These are phyloP conservation scores for Hansenula lynferdii DNA, from an alignment of 1,139 yeast genomes.

Conservation along the genomic window DNA sequence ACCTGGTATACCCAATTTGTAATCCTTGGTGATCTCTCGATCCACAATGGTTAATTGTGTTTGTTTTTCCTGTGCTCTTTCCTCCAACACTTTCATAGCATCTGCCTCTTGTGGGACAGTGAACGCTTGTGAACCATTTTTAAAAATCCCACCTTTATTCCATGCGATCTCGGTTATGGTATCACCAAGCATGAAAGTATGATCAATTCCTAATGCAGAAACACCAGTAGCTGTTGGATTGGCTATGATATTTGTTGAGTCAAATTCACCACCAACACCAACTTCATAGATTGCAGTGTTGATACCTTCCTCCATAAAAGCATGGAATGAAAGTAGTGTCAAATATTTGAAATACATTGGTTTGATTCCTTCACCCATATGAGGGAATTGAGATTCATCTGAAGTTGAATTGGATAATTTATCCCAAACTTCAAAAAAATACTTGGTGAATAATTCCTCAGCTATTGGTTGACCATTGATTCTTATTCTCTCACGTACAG, in stretches of 20 bases:
- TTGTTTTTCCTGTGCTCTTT: conserved; percentile 64
- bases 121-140: conserved; percentile 59
- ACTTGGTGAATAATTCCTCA: conserved; percentile 75
- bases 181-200: conserved; percentile 80
- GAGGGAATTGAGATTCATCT: conserved; percentile 58
- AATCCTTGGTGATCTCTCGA: conserved; percentile 24
- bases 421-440: conserved; percentile 95
- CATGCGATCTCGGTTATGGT: conserved; percentile 90
- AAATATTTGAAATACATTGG: conserved; percentile 94
- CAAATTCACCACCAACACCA: conserved; percentile 97
- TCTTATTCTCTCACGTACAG: conserved; percentile 88
- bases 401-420: conserved; percentile 56
- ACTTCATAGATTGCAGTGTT: conserved; percentile 95
- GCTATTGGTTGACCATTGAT: conserved; percentile 83
- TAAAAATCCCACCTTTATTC: conserved; percentile 95
- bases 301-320: conserved; percentile 80
- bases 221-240: conserved; percentile 86
- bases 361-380: conserved; percentile 64
- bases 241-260: conserved; percentile 84
- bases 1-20: conserved; percentile 75
- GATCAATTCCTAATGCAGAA: conserved; percentile 87
- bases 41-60: conserved; percentile 50
- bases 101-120: conserved; percentile 55
- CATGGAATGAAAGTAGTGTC: conserved; percentile 87
- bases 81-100: conserved; percentile 46